phyloP scores from a whole-genome alignment of 306 rosid species.

The Cyclanthera cordifolia region DNA sequence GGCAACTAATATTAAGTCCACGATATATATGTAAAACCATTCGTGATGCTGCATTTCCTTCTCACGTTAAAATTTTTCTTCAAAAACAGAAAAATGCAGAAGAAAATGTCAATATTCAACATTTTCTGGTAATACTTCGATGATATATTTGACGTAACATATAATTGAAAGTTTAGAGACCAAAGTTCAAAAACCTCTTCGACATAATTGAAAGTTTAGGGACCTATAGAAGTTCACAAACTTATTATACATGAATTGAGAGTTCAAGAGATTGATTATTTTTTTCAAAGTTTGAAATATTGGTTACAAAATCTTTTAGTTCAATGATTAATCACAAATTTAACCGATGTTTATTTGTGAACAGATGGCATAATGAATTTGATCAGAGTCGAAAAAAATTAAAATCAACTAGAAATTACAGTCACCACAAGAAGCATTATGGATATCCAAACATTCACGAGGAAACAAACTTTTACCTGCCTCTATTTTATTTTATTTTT shows the following conservation, averaged over 20 bases:
- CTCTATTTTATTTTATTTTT: too few relatives aligned
- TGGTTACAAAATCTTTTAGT: background rate
- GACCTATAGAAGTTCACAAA: too few relatives aligned
- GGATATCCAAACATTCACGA: background rate
- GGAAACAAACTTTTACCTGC: slow-evolving; percentile 15
- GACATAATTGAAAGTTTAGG: background rate
- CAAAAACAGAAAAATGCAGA: background rate
- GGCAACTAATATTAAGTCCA: background rate
- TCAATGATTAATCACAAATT: background rate
- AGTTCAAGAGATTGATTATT: background rate
- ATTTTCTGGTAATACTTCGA: background rate
- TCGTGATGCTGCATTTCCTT: background rate
- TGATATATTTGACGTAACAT: background rate
- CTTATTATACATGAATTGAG: background rate
- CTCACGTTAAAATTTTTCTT: background rate
- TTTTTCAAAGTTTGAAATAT: background rate
- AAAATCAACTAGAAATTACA: background rate
- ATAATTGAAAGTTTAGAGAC: background rate
- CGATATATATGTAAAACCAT: background rate
- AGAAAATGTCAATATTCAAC: background rate
- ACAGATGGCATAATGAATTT: background rate
- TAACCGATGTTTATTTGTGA: background rate
- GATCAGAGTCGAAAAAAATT: background rate
- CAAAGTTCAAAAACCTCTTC: background rate
- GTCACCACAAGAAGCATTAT: background rate